Percentiles rank a stretch among this genome's conserved stretches.
Evolutionary conservation across 2,329 filamentous ascomycete species (phyloP).

Genomic region (Ceratocystis variospora): DNA sequence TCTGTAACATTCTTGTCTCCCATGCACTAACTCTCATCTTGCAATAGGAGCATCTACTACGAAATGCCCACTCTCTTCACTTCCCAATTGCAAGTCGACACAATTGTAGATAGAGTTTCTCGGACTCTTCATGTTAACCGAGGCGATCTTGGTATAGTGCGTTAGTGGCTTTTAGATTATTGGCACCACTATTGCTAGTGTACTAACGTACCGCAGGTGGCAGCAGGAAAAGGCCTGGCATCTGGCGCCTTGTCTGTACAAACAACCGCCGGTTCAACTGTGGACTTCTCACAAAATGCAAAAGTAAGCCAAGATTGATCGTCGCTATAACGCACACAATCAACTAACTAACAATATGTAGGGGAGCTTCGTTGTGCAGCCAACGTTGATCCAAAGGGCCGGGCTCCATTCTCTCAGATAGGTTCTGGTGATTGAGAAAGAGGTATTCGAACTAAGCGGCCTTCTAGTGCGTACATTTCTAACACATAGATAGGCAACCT

Average conservation of each 20-base stretch:
- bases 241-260: conserved; percentile 42
- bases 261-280: conserved; percentile 31
- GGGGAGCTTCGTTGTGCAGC: conserved; percentile 48
- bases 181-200: not conserved
- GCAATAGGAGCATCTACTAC: conserved; percentile 61
- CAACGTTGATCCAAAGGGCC: conserved; percentile 36
- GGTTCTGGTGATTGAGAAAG: conserved; percentile 68
- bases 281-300: conserved; percentile 24
- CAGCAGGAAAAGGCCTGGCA: conserved; percentile 58
- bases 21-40: not conserved
- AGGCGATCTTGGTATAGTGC: conserved; percentile 55
- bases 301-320: conserved; percentile 24
- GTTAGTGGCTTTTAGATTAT: not conserved
- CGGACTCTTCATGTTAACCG: conserved; percentile 52
- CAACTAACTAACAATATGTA: conserved; percentile 24
- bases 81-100: conserved; percentile 54
- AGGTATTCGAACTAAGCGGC: conserved; percentile 33
- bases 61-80: conserved; percentile 59
- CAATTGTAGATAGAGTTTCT: conserved; percentile 60
- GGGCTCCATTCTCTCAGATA: conserved; percentile 40
- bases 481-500: conserved; percentile 49
- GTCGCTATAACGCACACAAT: too few relatives aligned
- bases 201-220: conserved; percentile 37
- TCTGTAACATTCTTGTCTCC: not conserved
- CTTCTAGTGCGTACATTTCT: conserved; percentile 19